Percentiles rank a stretch among this genome's conserved stretches.
Evolutionary conservation across 345 rosid genomes (phyloP).

Genomic region (Aquilaria sinensis): DNA sequence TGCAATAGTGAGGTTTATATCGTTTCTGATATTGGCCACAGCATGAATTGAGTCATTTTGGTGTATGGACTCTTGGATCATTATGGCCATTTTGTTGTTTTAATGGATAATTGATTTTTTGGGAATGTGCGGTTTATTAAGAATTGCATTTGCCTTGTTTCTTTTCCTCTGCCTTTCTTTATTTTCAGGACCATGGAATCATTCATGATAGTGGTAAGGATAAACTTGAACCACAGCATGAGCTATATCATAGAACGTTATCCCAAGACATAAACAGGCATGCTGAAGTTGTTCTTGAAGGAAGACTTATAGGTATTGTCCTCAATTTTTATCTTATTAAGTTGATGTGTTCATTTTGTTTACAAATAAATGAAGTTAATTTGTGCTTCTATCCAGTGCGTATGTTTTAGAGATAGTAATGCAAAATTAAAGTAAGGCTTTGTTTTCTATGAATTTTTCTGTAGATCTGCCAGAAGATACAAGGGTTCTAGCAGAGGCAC

Average conservation of each 20-base stretch:
- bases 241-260: conserved; percentile 55
- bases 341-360: not conserved
- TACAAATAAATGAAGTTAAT: not conserved
- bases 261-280: conserved; percentile 82
- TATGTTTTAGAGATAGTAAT: not conserved
- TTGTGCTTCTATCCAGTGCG: not conserved
- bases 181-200: conserved; percentile 73
- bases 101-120: not conserved
- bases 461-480: conserved; percentile 75
- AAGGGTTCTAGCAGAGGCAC: conserved; percentile 82
- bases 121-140: conserved; percentile 1
- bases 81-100: not conserved
- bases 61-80: not conserved
- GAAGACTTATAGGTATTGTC: conserved; percentile 60
- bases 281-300: conserved; percentile 91
- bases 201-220: conserved; percentile 65
- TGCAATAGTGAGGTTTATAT: too few species aligned
- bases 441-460: conserved; percentile 17
- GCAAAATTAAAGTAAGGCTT: not conserved
- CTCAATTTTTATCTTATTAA: conserved; percentile 7
- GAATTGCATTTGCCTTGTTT: not conserved
- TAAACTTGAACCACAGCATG: conserved; percentile 41
- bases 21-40: too few species aligned
- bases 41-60: too few species aligned
- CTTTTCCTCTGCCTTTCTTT: conserved; percentile 7